A percentile compares a stretch with the other conserved stretches of the same genome.
Evolutionary conservation across 1,284 basidiomycete genomes (phyloP).

Genomic region (Ceratobasidium sp.): DNA sequence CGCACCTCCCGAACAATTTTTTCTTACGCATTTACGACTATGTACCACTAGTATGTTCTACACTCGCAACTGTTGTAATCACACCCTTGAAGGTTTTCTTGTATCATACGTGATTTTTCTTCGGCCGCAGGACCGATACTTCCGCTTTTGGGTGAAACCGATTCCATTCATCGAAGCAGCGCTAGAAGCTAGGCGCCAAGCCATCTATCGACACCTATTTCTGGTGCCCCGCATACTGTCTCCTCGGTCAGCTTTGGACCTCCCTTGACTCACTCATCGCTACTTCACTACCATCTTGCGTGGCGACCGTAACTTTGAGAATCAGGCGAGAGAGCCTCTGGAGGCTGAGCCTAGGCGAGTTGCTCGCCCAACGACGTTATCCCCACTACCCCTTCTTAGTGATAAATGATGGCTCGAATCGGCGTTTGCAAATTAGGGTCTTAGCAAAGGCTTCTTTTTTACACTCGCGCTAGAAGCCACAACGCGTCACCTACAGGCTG

Average conservation of each 20-base stretch:
- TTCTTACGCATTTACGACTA: neutral
- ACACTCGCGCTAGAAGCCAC: neutral
- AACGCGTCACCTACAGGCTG: conserved; percentile 14
- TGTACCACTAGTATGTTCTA: neutral
- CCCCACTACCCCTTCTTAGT: neutral
- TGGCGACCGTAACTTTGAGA: neutral
- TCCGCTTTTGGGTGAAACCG: neutral
- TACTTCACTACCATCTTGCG: neutral
- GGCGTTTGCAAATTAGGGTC: neutral
- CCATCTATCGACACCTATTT: conserved; percentile 24
- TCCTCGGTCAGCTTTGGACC: neutral
- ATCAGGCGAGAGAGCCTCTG: neutral
- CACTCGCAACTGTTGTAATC: conserved; percentile 11
- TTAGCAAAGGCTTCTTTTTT: conserved; percentile 15
- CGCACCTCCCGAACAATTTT: neutral
- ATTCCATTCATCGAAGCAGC: conserved; percentile 10
- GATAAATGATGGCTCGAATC: neutral
- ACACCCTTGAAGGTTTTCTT: neutral
- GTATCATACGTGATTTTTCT: neutral
- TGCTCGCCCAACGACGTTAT: neutral
- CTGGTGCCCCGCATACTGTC: conserved; percentile 22
- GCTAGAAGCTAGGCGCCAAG: conserved; percentile 23
- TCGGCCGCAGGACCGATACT: neutral
- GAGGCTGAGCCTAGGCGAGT: neutral
- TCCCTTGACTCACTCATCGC: neutral